A percentile compares a stretch with the other conserved stretches of the same genome.
These are phyloP conservation scores for Penstemon davidsonii DNA, from an alignment of 257 asterid species.

Conservation along the genomic window DNA sequence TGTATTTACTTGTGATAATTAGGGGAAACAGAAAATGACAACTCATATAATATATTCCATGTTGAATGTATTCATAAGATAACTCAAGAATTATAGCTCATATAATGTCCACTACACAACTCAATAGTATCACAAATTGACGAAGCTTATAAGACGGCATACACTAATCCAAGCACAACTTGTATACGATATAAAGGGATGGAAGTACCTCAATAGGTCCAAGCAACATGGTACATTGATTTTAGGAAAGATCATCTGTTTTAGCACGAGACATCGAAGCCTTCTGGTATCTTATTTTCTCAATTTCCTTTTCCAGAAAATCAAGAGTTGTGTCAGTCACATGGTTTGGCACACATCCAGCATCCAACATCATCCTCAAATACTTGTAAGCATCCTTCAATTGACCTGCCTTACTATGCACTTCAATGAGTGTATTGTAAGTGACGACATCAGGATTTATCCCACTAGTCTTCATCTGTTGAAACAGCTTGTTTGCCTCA, in stretches of 20 bases:
- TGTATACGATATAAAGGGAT: not conserved
- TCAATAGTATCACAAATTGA: not conserved
- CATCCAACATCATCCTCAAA: slow-evolving; percentile 84
- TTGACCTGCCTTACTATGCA: slow-evolving; percentile 76
- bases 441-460: slow-evolving; percentile 90
- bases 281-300: slow-evolving; percentile 58
- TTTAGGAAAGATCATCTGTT: slow-evolving; percentile 32
- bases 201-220: not conserved
- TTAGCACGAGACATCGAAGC: slow-evolving; percentile 54
- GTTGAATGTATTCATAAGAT: not conserved
- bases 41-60: not conserved
- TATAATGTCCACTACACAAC: not conserved
- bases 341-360: slow-evolving; percentile 90
- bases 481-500: slow-evolving; percentile 60
- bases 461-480: slow-evolving; percentile 77
- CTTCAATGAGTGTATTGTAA: slow-evolving; percentile 82
- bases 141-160: no score
- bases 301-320: slow-evolving; percentile 72
- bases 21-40: not conserved
- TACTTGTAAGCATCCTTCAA: slow-evolving; percentile 76
- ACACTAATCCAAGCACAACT: not conserved
- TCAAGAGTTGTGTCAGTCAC: slow-evolving; percentile 87
- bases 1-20: not conserved
- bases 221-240: not conserved
- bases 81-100: not conserved